Base-by-base conservation (phyloP, 345 rosid genomes). In the Sapria himalayana region DNA sequence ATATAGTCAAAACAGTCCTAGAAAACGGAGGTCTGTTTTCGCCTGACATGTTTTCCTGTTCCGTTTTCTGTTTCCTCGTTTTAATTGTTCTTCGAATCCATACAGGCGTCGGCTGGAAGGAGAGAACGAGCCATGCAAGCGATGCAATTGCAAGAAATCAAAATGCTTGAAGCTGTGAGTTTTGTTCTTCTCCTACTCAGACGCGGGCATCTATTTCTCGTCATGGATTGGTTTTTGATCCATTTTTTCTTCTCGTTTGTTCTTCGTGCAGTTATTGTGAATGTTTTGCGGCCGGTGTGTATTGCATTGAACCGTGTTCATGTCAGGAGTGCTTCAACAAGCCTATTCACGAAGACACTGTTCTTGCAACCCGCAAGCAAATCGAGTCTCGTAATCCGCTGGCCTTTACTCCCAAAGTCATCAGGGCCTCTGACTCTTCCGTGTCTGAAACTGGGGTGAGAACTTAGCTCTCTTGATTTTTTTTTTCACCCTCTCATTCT, bases 381-480 rank as follows among this genome's bases (percentile, higher is more conserved):
- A 89, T 89, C 3, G 98, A 89, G 47, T 76, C 95, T 23, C 81
- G 98, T 29, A 89, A 89, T 43, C 98, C 98, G 10, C 80, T 82
- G 59, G 98, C 98, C 49, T 89, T 89, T 74, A 95, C 98, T 65
- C 95, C 98, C 34, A 89, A 82, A 78, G 91, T 89, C 29, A 74
- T 89, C 48, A 60, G 76, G 54, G 58, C 55, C 51, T 49, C 78
- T 3, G 86, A 76, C 25, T 43, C 84, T 18, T n/a, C n/a, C n/a
- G 50, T 59, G 32, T 59, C 60, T 15, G 80, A 81, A 56, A 48
- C 53, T 34, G 76, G 77, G 74, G 97, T 89, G 52, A 6, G 62
- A 47, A 16, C 17, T 40, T 4, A 25, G 20, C 12, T 14, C 39
- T 13, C n/a, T n/a, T n/a, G n/a, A n/a, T n/a, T n/a, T n/a, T n/a